Conservation (phyloP, 2,329 filamentous ascomycete genomes). For the Pseudogymnoascus sp. region DNA sequence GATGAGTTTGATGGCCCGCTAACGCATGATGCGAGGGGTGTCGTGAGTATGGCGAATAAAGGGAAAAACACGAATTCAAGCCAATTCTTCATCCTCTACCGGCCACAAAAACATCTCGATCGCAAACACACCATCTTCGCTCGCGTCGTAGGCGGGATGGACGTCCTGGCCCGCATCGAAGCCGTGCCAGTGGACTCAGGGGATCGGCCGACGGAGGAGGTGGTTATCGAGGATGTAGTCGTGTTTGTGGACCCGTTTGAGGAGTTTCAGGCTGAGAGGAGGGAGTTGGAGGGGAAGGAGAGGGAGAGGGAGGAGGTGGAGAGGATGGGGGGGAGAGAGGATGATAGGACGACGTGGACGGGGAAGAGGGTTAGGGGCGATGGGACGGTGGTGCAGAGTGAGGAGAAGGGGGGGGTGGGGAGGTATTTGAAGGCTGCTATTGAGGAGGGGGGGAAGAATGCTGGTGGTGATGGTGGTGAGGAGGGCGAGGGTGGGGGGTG, state of each 20-base stretch:
- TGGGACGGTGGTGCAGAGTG: slow-evolving; percentile 45
- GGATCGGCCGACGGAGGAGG: slow-evolving; percentile 67
- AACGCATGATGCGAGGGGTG: slow-evolving; percentile 72
- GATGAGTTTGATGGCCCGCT: slow-evolving; percentile 89
- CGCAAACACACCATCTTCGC: slow-evolving; percentile 97
- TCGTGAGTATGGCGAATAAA: slow-evolving; percentile 95
- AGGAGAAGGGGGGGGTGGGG: slow-evolving; percentile 48
- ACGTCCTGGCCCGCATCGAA: slow-evolving; percentile 70
- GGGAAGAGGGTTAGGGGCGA: slow-evolving; percentile 76
- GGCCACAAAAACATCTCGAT: slow-evolving; percentile 75
- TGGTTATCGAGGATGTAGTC: slow-evolving; percentile 72
- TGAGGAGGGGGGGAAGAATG: slow-evolving; percentile 27
- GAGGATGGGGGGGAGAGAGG: slow-evolving; percentile 65
- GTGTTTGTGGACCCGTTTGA: slow-evolving; percentile 93
- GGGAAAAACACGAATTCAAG: slow-evolving; percentile 95
- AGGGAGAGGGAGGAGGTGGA: slow-evolving; percentile 54
- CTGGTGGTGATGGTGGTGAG: slow-evolving; percentile 43
- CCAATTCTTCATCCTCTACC: slow-evolving; percentile 93
- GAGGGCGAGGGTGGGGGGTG: slow-evolving; percentile 52
- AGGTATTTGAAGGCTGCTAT: slow-evolving; percentile 70
- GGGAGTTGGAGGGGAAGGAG: slow-evolving; percentile 51
- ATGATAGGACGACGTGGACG: slow-evolving; percentile 91
- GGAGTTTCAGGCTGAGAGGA: slow-evolving; percentile 74
- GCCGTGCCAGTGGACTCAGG: slow-evolving; percentile 64
- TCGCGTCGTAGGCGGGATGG: slow-evolving; percentile 67